Base-by-base conservation (phyloP, 192 early-diverging fungal genomes). In the Backusella sp. region DNA sequence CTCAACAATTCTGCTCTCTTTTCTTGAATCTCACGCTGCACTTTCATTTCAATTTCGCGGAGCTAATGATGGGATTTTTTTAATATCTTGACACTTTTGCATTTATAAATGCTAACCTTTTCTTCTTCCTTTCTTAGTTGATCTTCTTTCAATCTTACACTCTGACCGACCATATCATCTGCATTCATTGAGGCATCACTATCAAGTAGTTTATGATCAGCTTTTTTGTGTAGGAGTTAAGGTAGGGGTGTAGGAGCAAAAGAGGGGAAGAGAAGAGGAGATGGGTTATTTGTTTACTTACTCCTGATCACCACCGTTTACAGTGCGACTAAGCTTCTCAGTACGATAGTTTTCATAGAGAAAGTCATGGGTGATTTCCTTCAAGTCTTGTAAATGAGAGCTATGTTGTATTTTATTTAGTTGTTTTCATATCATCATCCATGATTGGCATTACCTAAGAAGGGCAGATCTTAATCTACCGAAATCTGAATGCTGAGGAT, bases 331-430 rank as follows among this genome's bases (percentile, higher is more conserved):
- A 28, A 99, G 93, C 86, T 96, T 96, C 79, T 94, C 90, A 17
- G 95, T 93, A 86, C 98, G 95, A 85, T 97, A 97, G 67, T 94
- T 91, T 79, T 97, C 95, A 81, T 99, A 99, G 78, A 98, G 92
- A 70, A 95, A 92, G 78, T 92, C 92, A 76, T 97, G 95, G 12
- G 98, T 99, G 76, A 96, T 96, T 68, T 98, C 98, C 82, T 97
- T 97, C 37, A 99, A 84, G 68, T 99, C 98, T 77, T 96, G 94
- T 75, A 99, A 89, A 82, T 99, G 98, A 75, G 96, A 97, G 86
- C 96, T 96, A 66, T 19, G 23, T 15, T 17, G 3, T 14, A 23
- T n/a, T n/a, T 32, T 32, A n/a, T 39, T 23, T 70, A 49, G 26
- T 28, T 49, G 6, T 46, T 17, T 49, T 46, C 5, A 36, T 17